These are phyloP conservation scores for Logfia minima DNA, from an alignment of 129 eudicot genomes.

Conservation along the genomic window DNA sequence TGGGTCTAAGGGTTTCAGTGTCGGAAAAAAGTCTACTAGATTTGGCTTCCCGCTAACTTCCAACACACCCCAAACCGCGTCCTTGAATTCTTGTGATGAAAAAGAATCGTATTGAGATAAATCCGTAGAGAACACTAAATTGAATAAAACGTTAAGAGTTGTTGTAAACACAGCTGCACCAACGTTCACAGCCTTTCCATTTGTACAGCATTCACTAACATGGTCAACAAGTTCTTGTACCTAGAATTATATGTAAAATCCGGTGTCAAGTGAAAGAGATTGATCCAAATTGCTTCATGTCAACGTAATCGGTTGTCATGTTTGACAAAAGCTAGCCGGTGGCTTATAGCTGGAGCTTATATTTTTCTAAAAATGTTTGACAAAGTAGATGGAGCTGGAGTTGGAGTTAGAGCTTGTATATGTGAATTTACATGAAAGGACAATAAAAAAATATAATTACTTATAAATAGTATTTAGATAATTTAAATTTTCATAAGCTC, in stretches of 20 bases:
- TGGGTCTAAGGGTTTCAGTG: background rate
- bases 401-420: too few species aligned
- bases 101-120: background rate
- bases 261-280: too few species aligned
- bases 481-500: too few species aligned
- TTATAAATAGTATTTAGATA: too few species aligned
- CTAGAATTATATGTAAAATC: background rate
- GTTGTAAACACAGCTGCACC: background rate
- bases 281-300: too few species aligned
- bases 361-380: too few species aligned
- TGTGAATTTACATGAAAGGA: too few species aligned
- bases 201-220: background rate
- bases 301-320: too few species aligned
- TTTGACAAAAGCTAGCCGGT: too few species aligned
- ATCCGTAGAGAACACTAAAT: background rate
- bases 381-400: too few species aligned
- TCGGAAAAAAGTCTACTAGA: background rate
- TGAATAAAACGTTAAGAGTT: background rate
- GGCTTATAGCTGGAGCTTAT: too few species aligned
- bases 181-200: background rate
- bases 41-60: background rate
- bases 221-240: constrained; percentile 1
- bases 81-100: background rate
- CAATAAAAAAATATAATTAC: too few species aligned
- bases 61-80: background rate